phyloP scores from a whole-genome alignment of 768 basidiomycete genomes.

The Amanita brunnescens region DNA sequence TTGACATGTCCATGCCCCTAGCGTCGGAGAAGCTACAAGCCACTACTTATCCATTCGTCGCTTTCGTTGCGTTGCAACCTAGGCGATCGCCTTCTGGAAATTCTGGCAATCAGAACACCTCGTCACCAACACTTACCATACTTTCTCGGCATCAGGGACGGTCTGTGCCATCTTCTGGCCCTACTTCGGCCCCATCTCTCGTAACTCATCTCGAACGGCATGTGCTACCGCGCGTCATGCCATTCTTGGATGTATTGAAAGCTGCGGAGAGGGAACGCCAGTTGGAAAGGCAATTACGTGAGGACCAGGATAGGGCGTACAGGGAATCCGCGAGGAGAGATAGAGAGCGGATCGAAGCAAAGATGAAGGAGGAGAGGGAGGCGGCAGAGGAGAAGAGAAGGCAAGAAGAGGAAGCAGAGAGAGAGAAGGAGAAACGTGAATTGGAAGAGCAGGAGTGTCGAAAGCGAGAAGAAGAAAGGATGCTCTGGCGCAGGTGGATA shows the following conservation, averaged over 20 bases:
- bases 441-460: conserved; percentile 11
- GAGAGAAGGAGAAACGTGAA: conserved; percentile 40
- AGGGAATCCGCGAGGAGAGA: conserved; percentile 56
- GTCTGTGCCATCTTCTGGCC: conserved; percentile 28
- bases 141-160: conserved; percentile 82
- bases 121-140: conserved; percentile 57
- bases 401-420: conserved; percentile 19
- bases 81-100: conserved; percentile 37
- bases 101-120: conserved; percentile 21
- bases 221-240: conserved; percentile 72
- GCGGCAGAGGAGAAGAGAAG: conserved; percentile 26
- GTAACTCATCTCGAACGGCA: conserved; percentile 57
- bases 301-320: conserved; percentile 79
- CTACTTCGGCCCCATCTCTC: conserved; percentile 59
- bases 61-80: conserved; percentile 84
- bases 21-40: conserved; percentile 68
- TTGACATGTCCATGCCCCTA: conserved; percentile 9
- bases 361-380: conserved; percentile 34
- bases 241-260: conserved; percentile 62
- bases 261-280: conserved; percentile 39
- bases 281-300: conserved; percentile 54
- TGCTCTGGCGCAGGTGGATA: conserved; percentile 55
- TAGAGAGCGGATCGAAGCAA: conserved; percentile 53
- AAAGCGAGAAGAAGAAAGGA: conserved; percentile 20
- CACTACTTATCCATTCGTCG: conserved; percentile 89